A percentile compares a stretch with the other conserved stretches of the same genome.
phyloP scores from a whole-genome alignment of 768 basidiomycete genomes.

The Plicaturopsis crispa region DNA sequence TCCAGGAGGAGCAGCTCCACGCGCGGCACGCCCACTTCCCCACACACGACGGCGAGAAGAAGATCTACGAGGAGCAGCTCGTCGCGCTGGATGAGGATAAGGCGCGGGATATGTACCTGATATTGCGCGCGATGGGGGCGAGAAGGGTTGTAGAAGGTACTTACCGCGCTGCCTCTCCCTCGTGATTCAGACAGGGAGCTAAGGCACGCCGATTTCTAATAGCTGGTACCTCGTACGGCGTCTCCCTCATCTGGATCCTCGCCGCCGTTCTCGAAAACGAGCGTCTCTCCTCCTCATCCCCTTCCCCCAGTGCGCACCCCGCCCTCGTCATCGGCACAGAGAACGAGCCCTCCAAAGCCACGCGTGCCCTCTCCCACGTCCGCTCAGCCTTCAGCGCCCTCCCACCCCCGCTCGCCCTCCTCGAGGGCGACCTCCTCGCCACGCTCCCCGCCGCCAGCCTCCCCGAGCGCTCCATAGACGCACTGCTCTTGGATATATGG shows the following conservation, averaged over 20 bases:
- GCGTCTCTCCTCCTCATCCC: neutral
- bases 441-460: neutral
- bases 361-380: constrained; percentile 3
- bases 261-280: constrained; percentile 6
- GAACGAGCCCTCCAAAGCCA: constrained; percentile 5
- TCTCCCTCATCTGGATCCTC: constrained; percentile 5
- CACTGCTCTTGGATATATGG: constrained; percentile 8
- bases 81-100: constrained; percentile 9
- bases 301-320: neutral
- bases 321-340: constrained; percentile 8
- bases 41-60: no score
- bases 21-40: no score
- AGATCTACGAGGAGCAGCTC: no score
- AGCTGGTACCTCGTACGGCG: constrained; percentile 7
- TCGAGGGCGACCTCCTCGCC: constrained; percentile 5
- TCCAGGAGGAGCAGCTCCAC: no score
- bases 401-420: neutral
- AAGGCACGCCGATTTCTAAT: neutral
- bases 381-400: neutral
- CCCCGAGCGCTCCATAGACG: constrained; percentile 1
- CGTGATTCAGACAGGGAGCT: no score
- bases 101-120: constrained; percentile 4
- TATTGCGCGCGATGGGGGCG: constrained; percentile 7
- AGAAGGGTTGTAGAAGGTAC: constrained; percentile 6
- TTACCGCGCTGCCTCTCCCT: no score